These are phyloP conservation scores for Medicago truncatula DNA, from an alignment of 306 rosid genomes.

Conservation along the genomic window MtrunA17r5.0-ANR NC_053043.1:2401001-2401500, in stretches of 20 bases:
- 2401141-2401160: slow-evolving; percentile 42
- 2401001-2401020: slow-evolving; percentile 64
- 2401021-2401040: slow-evolving; percentile 43
- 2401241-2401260: slow-evolving; percentile 26
- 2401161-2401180: slow-evolving; percentile 11
- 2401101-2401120: slow-evolving; percentile 44
- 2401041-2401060: slow-evolving; percentile 68
- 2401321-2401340: background rate
- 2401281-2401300: background rate
- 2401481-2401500: no score
- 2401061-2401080: slow-evolving; percentile 56
- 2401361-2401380: no score
- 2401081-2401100: slow-evolving; percentile 64
- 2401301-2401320: slow-evolving; percentile 9
- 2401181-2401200: background rate
- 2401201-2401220: slow-evolving; percentile 40
- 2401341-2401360: background rate
- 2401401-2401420: no score
- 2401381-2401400: no score
- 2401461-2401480: no score
- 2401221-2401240: slow-evolving; percentile 31
- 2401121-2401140: slow-evolving; percentile 13
- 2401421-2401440: no score
- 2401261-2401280: background rate
- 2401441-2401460: no score